These are phyloP conservation scores for Dentipellis sp. DNA, from an alignment of 768 basidiomycete species.

Conservation along the genomic window DNA sequence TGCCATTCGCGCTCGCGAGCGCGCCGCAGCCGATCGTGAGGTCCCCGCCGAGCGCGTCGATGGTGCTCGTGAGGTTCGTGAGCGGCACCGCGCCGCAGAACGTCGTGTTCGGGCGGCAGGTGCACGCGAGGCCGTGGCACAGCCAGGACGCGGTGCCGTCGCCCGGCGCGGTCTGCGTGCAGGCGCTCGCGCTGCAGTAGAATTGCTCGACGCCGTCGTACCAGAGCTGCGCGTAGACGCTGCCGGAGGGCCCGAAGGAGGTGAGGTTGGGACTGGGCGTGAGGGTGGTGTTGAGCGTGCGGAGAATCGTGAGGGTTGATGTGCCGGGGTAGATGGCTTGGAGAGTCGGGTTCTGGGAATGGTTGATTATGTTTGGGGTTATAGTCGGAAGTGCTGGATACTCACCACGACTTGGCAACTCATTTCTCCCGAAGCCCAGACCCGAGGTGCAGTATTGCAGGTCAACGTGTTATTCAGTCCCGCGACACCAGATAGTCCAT, in stretches of 20 bases:
- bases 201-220: constrained; percentile 86
- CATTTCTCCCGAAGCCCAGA: constrained; percentile 76
- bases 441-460: constrained; percentile 61
- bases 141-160: constrained; percentile 47
- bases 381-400: background rate
- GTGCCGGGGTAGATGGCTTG: constrained; percentile 64
- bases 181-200: constrained; percentile 66
- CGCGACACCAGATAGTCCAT: background rate
- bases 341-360: constrained; percentile 69
- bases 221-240: constrained; percentile 61
- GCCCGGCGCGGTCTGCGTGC: constrained; percentile 45
- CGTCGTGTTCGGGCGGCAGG: constrained; percentile 54
- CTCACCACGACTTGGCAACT: constrained; percentile 72
- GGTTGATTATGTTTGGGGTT: background rate
- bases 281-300: constrained; percentile 60
- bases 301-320: constrained; percentile 70
- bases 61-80: constrained; percentile 46
- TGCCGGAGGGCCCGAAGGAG: constrained; percentile 43
- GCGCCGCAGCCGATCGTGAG: constrained; percentile 62
- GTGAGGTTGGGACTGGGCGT: constrained; percentile 59
- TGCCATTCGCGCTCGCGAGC: constrained; percentile 28
- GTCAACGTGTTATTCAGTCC: constrained; percentile 47
- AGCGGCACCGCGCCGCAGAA: constrained; percentile 60
- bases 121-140: constrained; percentile 68
- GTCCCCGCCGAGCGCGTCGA: constrained; percentile 56